Percentiles rank a stretch among this genome's conserved stretches.
These are phyloP conservation scores for Fulvia fulva DNA, from an alignment of 2,329 filamentous ascomycete species.

Conservation along the genomic window DNA sequence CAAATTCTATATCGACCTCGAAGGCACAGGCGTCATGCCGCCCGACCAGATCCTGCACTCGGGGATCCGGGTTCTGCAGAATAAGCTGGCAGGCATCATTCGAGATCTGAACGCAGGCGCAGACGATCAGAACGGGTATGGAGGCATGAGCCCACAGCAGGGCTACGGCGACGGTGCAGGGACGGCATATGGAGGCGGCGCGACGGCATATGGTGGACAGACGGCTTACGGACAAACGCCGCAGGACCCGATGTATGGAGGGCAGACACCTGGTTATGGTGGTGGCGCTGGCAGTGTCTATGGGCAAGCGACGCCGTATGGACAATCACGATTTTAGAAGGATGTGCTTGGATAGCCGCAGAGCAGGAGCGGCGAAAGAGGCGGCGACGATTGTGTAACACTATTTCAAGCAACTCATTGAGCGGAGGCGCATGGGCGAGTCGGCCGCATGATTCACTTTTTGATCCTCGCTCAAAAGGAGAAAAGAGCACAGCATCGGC, in stretches of 20 bases:
- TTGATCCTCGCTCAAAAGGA: not conserved
- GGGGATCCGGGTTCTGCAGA: slow-evolving; percentile 82
- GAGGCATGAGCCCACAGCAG: slow-evolving; percentile 50
- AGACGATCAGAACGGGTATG: slow-evolving; percentile 52
- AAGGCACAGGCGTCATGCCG: slow-evolving; percentile 80
- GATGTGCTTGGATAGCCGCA: not conserved
- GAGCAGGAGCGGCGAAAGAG: not conserved
- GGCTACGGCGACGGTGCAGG: slow-evolving; percentile 58
- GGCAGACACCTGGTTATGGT: slow-evolving; percentile 60
- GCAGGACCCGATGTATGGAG: slow-evolving; percentile 48
- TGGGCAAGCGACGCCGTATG: slow-evolving; percentile 43
- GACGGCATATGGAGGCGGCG: slow-evolving; percentile 64
- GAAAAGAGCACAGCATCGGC: not conserved
- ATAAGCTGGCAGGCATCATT: slow-evolving; percentile 81
- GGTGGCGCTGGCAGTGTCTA: slow-evolving; percentile 54
- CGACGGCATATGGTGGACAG: slow-evolving; percentile 62
- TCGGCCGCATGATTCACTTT: not conserved
- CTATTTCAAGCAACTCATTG: not conserved
- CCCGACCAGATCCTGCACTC: slow-evolving; percentile 86
- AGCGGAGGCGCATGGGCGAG: not conserved
- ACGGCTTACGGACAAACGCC: slow-evolving; percentile 54
- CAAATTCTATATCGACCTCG: slow-evolving; percentile 87
- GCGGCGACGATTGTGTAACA: not conserved
- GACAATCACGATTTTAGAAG: slow-evolving; percentile 6
- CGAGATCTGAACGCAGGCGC: slow-evolving; percentile 57